Evolutionary conservation across 768 basidiomycete species (phyloP).

Genomic region (Cystofilobasidium capitatum): DNA sequence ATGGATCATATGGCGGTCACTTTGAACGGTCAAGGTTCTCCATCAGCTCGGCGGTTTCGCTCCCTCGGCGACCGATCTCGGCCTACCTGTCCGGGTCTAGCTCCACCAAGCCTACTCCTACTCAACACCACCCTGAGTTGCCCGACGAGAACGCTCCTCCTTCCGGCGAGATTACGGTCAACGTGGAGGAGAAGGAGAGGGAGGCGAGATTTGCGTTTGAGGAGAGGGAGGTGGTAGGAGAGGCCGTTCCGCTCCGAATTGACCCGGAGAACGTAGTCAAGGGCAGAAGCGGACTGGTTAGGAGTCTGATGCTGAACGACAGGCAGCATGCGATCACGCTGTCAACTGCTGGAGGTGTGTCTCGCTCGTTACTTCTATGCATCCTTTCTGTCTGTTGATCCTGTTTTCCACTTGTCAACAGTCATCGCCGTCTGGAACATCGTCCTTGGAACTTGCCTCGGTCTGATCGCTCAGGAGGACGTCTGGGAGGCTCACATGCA

Average conservation of each 20-base stretch:
- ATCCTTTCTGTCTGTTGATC: background rate
- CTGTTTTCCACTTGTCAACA: background rate
- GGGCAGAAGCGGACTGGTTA: slow-evolving; percentile 68
- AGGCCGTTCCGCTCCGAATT: slow-evolving; percentile 51
- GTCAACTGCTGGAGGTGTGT: slow-evolving; percentile 69
- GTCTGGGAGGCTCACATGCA: slow-evolving; percentile 43
- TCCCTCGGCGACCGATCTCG: background rate
- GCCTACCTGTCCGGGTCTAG: background rate
- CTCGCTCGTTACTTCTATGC: background rate
- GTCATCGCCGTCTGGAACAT: slow-evolving; percentile 75
- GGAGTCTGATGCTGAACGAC: slow-evolving; percentile 74
- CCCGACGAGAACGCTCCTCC: background rate
- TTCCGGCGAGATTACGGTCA: background rate
- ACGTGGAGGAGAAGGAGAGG: slow-evolving; percentile 17
- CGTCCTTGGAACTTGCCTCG: slow-evolving; percentile 63
- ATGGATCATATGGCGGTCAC: slow-evolving; percentile 32
- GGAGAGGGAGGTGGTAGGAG: slow-evolving; percentile 65
- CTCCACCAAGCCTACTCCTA: slow-evolving; percentile 5
- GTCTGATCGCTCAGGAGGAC: slow-evolving; percentile 57
- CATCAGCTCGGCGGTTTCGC: slow-evolving; percentile 29
- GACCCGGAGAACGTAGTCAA: slow-evolving; percentile 60
- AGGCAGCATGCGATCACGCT: slow-evolving; percentile 81
- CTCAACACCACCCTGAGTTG: background rate
- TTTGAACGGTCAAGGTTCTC: background rate
- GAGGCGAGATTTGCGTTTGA: slow-evolving; percentile 38